Base-by-base conservation (phyloP, 1,284 basidiomycete genomes). In the Papiliotrema flavescens region DNA sequence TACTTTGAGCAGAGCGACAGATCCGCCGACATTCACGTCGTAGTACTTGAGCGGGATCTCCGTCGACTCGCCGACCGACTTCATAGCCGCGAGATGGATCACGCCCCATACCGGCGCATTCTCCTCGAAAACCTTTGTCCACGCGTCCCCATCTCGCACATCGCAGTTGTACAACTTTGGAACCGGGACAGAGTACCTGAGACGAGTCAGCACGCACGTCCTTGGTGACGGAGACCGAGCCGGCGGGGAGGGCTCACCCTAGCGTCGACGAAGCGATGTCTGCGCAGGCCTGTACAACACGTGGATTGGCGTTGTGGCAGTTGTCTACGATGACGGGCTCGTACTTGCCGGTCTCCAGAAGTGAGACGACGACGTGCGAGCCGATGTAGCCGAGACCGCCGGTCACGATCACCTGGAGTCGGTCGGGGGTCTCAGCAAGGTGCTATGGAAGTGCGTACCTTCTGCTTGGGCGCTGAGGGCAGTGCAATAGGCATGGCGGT, bases 31-130 rank as follows among this genome's bases (percentile, higher is more conserved):
- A 70, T 96, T 96, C 79, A 93, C 92, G 63, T 83, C 80, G 75
- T 96, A 97, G 79, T 97, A 98, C 17, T 86, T 84, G 70, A 98
- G 78, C 14, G 96, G 96, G 55, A 91, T 87, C 78, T 96, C 90
- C 26, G 87, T 87, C n/a, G 90, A 93, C 77, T 99, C 96, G 48
- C 96, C 96, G 24, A 98, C 96, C 15, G 95, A 93, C 80, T 98
- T 98, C 81, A 92, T 88, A 3, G 95, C 96, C 22, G 95, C 96
- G 57, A 98, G 85, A 75, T 98, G 96, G 59, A 99, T 83, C 47
- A 97, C 91, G 55, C 92, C 95, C 89, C 91, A 97, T 65, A 98
- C 91, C 17, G 90, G n/a, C n/a, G n/a, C n/a, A n/a, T n/a, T n/a
- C 67, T 84, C 82, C 56, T 87, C 83, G 65, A 97, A 96, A 17